phyloP scores from a whole-genome alignment of 1,284 basidiomycete genomes.

The Papiliotrema nemorosa region DNA sequence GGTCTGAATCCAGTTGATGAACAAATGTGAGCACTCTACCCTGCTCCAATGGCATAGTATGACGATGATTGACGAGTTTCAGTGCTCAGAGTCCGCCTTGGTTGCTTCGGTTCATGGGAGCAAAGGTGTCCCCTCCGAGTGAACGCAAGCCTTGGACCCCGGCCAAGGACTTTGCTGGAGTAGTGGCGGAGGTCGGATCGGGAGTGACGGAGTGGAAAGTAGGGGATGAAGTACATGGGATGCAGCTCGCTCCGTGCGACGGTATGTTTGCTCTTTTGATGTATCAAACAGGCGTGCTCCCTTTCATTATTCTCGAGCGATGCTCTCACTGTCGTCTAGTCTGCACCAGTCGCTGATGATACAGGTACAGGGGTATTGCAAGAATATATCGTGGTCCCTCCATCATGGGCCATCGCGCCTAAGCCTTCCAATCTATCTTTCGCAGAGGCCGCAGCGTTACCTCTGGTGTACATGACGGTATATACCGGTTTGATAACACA shows the following conservation, averaged over 20 bases:
- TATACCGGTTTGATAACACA: conserved; percentile 55
- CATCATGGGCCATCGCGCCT: conserved; percentile 29
- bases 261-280: conserved; percentile 10
- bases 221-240: conserved; percentile 62
- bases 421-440: conserved; percentile 50
- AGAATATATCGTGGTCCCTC: conserved; percentile 55
- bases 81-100: conserved; percentile 59
- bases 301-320: no score
- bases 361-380: conserved; percentile 56
- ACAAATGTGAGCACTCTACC: conserved; percentile 15
- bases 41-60: neutral
- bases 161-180: conserved; percentile 62
- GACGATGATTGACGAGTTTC: conserved; percentile 41
- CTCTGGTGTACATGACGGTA: conserved; percentile 59
- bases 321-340: no score
- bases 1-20: conserved; percentile 66
- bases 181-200: conserved; percentile 57
- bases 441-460: conserved; percentile 59
- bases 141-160: conserved; percentile 53
- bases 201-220: conserved; percentile 54
- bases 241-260: conserved; percentile 8
- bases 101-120: conserved; percentile 54
- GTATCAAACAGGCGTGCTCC: no score
- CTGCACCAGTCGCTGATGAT: conserved; percentile 25
- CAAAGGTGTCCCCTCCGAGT: conserved; percentile 22